These are phyloP conservation scores for Hermanozyma aechmeae DNA, from an alignment of 805 yeast species.

Conservation along the genomic window DNA sequence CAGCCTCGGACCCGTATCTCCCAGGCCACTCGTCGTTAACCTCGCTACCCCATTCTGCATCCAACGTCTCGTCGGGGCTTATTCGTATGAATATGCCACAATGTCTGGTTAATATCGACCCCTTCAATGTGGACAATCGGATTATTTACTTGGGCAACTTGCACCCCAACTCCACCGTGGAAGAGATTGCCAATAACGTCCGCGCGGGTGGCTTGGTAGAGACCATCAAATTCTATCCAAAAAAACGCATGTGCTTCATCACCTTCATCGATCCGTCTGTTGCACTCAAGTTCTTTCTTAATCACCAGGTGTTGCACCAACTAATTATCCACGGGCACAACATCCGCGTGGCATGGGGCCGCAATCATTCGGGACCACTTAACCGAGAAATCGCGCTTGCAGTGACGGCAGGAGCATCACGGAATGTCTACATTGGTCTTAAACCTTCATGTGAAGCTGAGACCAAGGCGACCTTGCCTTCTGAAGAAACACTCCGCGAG, in stretches of 20 bases:
- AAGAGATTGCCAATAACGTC: constrained; percentile 67
- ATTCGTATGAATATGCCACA: no score
- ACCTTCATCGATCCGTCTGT: constrained; percentile 58
- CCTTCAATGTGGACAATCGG: constrained; percentile 46
- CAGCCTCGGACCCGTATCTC: no score
- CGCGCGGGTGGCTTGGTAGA: constrained; percentile 69
- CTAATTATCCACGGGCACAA: constrained; percentile 53
- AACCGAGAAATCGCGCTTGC: constrained; percentile 48
- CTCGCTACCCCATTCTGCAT: no score
- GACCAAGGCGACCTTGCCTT: constrained; percentile 17
- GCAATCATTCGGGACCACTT: constrained; percentile 58
- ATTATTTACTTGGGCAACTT: constrained; percentile 63
- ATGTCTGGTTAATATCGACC: neutral
- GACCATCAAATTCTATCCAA: constrained; percentile 40
- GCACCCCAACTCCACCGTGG: constrained; percentile 54
- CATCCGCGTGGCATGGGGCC: constrained; percentile 63
- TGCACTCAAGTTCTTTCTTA: constrained; percentile 59
- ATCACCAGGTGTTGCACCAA: constrained; percentile 45
- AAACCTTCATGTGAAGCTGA: no score
- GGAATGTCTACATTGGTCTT: constrained; percentile 73
- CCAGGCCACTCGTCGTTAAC: no score
- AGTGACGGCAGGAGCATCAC: constrained; percentile 64
- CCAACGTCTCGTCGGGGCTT: no score
- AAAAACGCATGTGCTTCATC: constrained; percentile 54
- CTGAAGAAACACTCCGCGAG: constrained; percentile 39